Percentiles rank a stretch among this genome's conserved stretches.
Evolutionary conservation across 1,139 yeast genomes (phyloP).

Genomic region (Suhomyces kunorum): DNA sequence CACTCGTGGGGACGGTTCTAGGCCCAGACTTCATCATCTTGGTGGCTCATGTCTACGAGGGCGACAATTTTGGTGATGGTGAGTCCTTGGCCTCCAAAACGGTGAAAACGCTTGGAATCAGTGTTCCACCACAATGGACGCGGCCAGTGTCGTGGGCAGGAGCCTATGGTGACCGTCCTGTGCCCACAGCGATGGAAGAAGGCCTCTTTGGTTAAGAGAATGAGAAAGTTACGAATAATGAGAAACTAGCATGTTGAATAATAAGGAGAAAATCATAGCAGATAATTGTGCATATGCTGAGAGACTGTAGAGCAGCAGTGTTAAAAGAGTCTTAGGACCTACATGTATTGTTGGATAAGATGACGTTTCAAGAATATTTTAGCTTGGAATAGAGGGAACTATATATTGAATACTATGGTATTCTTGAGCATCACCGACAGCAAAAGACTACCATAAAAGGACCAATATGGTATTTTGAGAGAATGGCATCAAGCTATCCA

Average conservation of each 20-base stretch:
- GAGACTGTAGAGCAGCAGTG: no score
- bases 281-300: no score
- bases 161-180: slow-evolving; percentile 71
- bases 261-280: not conserved
- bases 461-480: no score
- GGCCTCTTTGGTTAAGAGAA: slow-evolving; percentile 62
- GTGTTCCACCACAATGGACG: slow-evolving; percentile 32
- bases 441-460: no score
- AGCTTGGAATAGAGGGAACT: no score
- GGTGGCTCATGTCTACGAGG: slow-evolving; percentile 74
- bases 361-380: no score
- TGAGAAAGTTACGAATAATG: not conserved
- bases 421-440: no score
- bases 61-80: slow-evolving; percentile 83
- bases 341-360: no score
- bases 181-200: slow-evolving; percentile 70
- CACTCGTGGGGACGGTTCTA: slow-evolving; percentile 5
- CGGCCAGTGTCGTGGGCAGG: slow-evolving; percentile 83
- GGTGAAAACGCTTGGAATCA: slow-evolving; percentile 30
- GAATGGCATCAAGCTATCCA: no score
- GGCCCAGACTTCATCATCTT: slow-evolving; percentile 25
- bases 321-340: no score
- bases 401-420: no score
- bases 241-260: no score
- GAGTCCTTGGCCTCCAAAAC: slow-evolving; percentile 49